A percentile compares a stretch with the other conserved stretches of the same genome.
Conservation (phyloP, 352 stramenopile genomes). For the Elongisporangium senticosum region DNA sequence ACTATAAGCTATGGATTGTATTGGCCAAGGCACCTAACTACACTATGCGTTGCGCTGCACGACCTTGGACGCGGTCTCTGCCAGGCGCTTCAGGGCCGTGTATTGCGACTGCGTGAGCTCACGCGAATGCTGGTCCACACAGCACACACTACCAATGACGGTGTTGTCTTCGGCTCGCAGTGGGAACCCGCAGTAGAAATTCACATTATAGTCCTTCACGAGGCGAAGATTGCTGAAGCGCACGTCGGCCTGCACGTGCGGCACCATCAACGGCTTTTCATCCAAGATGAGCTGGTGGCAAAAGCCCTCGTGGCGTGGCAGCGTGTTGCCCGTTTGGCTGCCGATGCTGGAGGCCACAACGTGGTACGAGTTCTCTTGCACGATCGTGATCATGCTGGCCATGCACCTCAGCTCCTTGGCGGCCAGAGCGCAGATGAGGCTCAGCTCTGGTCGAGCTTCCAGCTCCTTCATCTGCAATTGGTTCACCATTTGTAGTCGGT, state of each 20-base stretch:
- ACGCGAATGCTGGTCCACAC: slow-evolving; percentile 38
- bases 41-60: slow-evolving; percentile 13
- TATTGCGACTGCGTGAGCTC: slow-evolving; percentile 56
- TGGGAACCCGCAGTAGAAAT: slow-evolving; percentile 78
- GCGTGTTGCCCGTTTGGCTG: slow-evolving; percentile 14
- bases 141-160: slow-evolving; percentile 60
- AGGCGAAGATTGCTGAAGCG: slow-evolving; percentile 47
- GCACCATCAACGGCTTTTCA: slow-evolving; percentile 51
- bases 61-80: slow-evolving; percentile 46
- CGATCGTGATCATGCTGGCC: slow-evolving; percentile 25
- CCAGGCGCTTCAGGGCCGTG: slow-evolving; percentile 38
- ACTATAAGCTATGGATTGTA: too few relatives aligned
- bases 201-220: slow-evolving; percentile 25
- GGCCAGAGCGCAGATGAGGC: slow-evolving; percentile 26
- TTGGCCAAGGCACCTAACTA: too few relatives aligned
- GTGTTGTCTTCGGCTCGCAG: slow-evolving; percentile 36
- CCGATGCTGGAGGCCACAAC: slow-evolving; percentile 32
- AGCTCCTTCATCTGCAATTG: slow-evolving; percentile 38
- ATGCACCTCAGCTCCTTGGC: slow-evolving; percentile 21
- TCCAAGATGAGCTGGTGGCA: slow-evolving; percentile 61
- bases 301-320: slow-evolving; percentile 51
- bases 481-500: slow-evolving; percentile 33
- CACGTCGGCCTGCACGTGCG: slow-evolving; percentile 51
- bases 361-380: slow-evolving; percentile 31
- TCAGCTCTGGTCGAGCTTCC: slow-evolving; percentile 12